phyloP scores from a whole-genome alignment of 2,329 filamentous ascomycete species.

The Lithohypha guttulata region DNA sequence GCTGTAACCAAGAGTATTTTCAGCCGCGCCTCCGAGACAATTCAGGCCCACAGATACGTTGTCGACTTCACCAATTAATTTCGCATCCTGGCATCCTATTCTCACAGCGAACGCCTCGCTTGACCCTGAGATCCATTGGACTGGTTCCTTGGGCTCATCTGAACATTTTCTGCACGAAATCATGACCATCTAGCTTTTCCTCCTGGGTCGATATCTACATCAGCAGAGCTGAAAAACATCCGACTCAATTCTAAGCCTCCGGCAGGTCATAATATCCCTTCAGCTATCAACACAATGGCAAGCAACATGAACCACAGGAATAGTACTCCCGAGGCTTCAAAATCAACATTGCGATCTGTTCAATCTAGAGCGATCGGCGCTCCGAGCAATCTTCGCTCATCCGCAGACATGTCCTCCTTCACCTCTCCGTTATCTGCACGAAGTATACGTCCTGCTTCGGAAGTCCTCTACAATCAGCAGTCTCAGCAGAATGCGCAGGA shows the following conservation, averaged over 20 bases:
- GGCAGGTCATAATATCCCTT: neutral
- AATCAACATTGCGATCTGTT: slow-evolving; percentile 69
- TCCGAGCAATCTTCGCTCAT: slow-evolving; percentile 64
- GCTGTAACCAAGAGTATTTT: neutral
- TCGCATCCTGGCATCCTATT: slow-evolving; percentile 6
- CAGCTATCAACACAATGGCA: slow-evolving; percentile 36
- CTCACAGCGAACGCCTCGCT: neutral
- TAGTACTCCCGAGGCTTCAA: slow-evolving; percentile 87
- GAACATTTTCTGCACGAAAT: neutral
- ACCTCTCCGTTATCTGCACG: slow-evolving; percentile 60
- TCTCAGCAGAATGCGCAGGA: slow-evolving; percentile 59
- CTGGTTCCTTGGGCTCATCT: slow-evolving; percentile 6
- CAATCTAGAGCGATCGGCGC: slow-evolving; percentile 64
- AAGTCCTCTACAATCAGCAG: slow-evolving; percentile 77
- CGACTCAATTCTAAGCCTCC: neutral
- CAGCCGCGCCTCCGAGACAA: neutral
- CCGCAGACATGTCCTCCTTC: slow-evolving; percentile 88
- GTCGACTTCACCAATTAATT: slow-evolving; percentile 4
- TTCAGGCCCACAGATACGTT: slow-evolving; percentile 5
- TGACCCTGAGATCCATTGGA: slow-evolving; percentile 4
- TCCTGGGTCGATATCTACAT: neutral
- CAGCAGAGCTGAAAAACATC: slow-evolving; percentile 6
- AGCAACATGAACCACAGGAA: slow-evolving; percentile 75
- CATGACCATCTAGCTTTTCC: slow-evolving; percentile 4
- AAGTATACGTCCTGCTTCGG: slow-evolving; percentile 81